Percentiles rank a stretch among this genome's conserved stretches.
These are phyloP conservation scores for Rhizopus stolonifer DNA, from an alignment of 371 early-diverging fungal genomes.

Conservation along the genomic window DNA sequence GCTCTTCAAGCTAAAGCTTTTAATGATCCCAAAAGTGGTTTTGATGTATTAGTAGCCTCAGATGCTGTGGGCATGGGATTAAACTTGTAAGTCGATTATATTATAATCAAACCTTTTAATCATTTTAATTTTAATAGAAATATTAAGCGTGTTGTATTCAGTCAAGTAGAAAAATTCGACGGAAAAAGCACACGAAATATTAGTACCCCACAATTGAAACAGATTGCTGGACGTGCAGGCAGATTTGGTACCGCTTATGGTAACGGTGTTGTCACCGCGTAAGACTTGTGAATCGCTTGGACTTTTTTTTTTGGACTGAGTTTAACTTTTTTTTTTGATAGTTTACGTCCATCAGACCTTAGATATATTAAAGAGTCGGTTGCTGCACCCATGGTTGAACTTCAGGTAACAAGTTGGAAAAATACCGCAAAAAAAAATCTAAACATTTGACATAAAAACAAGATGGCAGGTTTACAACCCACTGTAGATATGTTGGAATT, in stretches of 20 bases:
- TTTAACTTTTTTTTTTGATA: background rate
- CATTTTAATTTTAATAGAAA: constrained; percentile 48
- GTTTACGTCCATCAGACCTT: constrained; percentile 29
- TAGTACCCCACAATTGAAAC: constrained; percentile 79
- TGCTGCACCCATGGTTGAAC: constrained; percentile 24
- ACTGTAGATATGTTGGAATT: constrained; percentile 77
- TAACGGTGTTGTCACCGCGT: constrained; percentile 68
- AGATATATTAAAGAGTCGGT: constrained; percentile 34
- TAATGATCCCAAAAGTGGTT: constrained; percentile 79
- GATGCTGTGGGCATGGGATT: constrained; percentile 98
- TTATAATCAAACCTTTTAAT: background rate
- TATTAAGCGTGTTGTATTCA: constrained; percentile 86
- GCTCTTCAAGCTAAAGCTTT: constrained; percentile 86
- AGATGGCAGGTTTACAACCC: constrained; percentile 81
- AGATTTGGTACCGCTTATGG: constrained; percentile 73
- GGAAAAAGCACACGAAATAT: constrained; percentile 56
- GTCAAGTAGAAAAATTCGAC: constrained; percentile 75
- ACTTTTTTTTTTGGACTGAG: constrained; percentile 4
- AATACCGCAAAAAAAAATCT: background rate
- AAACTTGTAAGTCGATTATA: background rate
- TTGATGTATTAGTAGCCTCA: constrained; percentile 89
- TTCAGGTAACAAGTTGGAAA: constrained; percentile 25
- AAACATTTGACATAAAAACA: background rate
- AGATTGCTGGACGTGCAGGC: constrained; percentile 96
- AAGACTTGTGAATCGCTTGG: constrained; percentile 37